Conservation (phyloP, 257 asterid genomes). For the Hygrophila difformis region DNA sequence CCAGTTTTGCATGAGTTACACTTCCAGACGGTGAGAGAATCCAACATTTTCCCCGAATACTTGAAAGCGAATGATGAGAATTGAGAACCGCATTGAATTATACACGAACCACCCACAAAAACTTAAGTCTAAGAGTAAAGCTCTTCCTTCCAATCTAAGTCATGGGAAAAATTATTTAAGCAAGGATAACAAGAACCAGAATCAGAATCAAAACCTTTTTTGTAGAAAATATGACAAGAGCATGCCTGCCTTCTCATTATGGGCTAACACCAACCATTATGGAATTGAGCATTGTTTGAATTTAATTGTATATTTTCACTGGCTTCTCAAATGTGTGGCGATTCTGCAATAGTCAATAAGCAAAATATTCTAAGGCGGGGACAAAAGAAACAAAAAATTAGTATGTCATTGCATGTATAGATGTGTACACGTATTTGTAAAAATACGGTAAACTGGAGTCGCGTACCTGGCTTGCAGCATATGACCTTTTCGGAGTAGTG, state of each 20-base stretch:
- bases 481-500: slow-evolving; percentile 58
- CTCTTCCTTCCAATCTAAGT: slow-evolving; percentile 15
- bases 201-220: slow-evolving; percentile 2
- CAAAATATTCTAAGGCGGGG: background rate
- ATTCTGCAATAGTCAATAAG: slow-evolving; percentile 45
- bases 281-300: slow-evolving; percentile 7
- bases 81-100: slow-evolving; percentile 3
- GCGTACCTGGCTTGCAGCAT: slow-evolving; percentile 50
- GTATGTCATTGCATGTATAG: no score
- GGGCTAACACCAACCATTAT: slow-evolving; percentile 1
- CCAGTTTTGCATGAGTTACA: slow-evolving; percentile 14
- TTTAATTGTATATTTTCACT: slow-evolving; percentile 59
- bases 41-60: slow-evolving; percentile 13
- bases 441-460: no score
- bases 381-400: background rate
- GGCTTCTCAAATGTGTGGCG: slow-evolving; percentile 70
- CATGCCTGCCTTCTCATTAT: slow-evolving; percentile 7
- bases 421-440: no score
- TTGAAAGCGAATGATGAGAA: slow-evolving; percentile 14
- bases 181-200: slow-evolving; percentile 15
- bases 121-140: slow-evolving; percentile 13
- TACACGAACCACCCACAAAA: slow-evolving; percentile 11
- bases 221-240: background rate
- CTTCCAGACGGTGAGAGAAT: slow-evolving; percentile 18
- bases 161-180: slow-evolving; percentile 6